Evolutionary conservation across 441 rosid species (phyloP), one percentile per base, ranked within the genome.

Genomic region (Daphne laureola): DNA sequence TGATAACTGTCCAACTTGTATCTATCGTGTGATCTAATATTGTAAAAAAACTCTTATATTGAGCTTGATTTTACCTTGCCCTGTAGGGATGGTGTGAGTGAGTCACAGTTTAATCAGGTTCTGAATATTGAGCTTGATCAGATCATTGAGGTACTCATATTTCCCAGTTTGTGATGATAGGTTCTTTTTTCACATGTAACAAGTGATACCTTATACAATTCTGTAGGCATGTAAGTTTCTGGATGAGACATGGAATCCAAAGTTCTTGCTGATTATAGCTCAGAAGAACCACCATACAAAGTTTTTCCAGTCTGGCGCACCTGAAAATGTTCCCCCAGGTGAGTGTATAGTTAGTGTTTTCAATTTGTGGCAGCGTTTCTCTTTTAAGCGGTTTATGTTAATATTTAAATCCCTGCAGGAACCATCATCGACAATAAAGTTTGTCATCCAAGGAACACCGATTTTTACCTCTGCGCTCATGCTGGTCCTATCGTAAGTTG

Each of bases 401-500:
- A 6, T 21, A 31, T 31, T 7, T 7, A 31, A 9, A 31, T 14
- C 18, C 49, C 25, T 67, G 36, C 72, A 89, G 98, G 97, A 43
- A 93, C 96, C 3, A 63, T 93, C 23, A 73, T 93, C 26, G 97
- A 93, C 72, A 87, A 71, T 69, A 80, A 57, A 74, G 61, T 93
- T 15, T 90, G 99, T 52, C 95, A 89, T 66, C 95, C 96, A 0
- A 72, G 65, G 65, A 83, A 76, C 75, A 73, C 84, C 61, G 98
- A 89, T 55, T 93, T 93, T 74, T 93, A 85, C 58, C 88, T 89
- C 7, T 93, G 98, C 66, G 96, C 95, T 0, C 97, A 93, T 64
- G 98, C 96, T 0, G 98, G 98, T 50, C 87, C 87, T 97, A 93
- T 87, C 53, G 97, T 92, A 71, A 83, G 97, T 84, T 14, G 42